Evolutionary conservation across 345 rosid species (phyloP).

Genomic region (Camelina laxa): DNA sequence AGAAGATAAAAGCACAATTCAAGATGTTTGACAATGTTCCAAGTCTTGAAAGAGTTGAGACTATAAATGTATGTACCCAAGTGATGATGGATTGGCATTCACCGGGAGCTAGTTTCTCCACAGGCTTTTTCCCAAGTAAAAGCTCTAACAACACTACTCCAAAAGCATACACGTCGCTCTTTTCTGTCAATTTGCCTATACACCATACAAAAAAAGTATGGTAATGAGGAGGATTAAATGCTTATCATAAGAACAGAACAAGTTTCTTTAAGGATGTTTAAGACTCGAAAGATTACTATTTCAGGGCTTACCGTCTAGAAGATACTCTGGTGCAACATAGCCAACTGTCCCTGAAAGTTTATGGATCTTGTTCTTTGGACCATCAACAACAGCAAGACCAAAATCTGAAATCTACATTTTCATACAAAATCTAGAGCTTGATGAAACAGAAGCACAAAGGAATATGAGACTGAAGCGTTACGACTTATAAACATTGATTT

Average conservation of each 20-base stretch:
- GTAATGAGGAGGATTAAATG: not conserved
- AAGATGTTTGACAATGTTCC: conserved; percentile 32
- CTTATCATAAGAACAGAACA: not conserved
- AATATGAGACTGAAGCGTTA: not conserved
- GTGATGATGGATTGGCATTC: conserved; percentile 94
- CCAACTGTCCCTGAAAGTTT: conserved; percentile 97
- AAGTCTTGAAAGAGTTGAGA: not conserved
- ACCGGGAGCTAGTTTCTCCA: conserved; percentile 82
- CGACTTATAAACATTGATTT: not conserved
- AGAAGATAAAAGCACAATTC: conserved; percentile 18
- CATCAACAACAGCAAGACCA: conserved; percentile 87
- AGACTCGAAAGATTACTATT: not conserved
- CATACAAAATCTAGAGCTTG: conserved; percentile 1
- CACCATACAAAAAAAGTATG: conserved; percentile 5
- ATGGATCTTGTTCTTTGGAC: conserved; percentile 66
- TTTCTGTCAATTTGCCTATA: conserved; percentile 85
- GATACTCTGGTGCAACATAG: conserved; percentile 94
- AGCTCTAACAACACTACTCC: conserved; percentile 98
- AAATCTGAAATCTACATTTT: conserved; percentile 87
- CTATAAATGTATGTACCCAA: conserved; percentile 61
- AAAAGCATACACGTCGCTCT: conserved; percentile 96
- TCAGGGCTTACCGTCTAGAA: conserved; percentile 70
- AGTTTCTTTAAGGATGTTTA: not conserved
- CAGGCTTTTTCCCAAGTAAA: conserved; percentile 80
- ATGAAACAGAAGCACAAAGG: conserved; percentile 19